Percentiles rank a stretch among this genome's conserved stretches.
These are phyloP conservation scores for Lichenothelia convexa DNA, from an alignment of 495 filamentous ascomycete species.

Conservation along the genomic window DNA sequence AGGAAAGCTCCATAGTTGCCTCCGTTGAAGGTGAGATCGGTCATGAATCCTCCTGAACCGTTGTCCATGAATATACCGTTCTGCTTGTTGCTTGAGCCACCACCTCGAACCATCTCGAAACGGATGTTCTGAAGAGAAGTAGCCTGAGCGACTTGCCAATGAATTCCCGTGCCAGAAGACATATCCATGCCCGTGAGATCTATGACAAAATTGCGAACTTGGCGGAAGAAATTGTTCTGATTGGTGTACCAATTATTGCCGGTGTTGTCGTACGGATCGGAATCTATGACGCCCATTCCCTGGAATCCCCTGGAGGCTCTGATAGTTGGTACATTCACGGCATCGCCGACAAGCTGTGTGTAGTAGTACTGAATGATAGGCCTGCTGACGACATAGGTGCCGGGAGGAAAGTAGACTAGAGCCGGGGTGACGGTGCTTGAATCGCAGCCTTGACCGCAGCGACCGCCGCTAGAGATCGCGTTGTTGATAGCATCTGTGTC, in stretches of 20 bases:
- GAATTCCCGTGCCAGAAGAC: slow-evolving; percentile 48
- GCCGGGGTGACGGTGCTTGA: slow-evolving; percentile 29
- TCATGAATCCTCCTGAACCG: slow-evolving; percentile 40
- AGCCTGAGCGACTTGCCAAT: slow-evolving; percentile 96
- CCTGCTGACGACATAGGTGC: slow-evolving; percentile 39
- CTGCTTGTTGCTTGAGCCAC: slow-evolving; percentile 14
- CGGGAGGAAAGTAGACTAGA: slow-evolving; percentile 38
- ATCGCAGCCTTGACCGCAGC: slow-evolving; percentile 33
- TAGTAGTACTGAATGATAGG: slow-evolving; percentile 47
- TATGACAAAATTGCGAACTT: slow-evolving; percentile 85
- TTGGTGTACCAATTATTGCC: slow-evolving; percentile 68
- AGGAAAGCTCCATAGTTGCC: slow-evolving; percentile 28
- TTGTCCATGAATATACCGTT: slow-evolving; percentile 68
- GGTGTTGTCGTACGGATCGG: slow-evolving; percentile 57
- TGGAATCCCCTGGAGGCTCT: slow-evolving; percentile 54
- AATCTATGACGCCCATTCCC: slow-evolving; percentile 81
- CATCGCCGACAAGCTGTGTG: slow-evolving; percentile 50
- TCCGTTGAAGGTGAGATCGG: slow-evolving; percentile 28
- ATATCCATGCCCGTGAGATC: slow-evolving; percentile 58
- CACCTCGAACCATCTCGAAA: slow-evolving; percentile 28
- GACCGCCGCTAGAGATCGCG: slow-evolving; percentile 27
- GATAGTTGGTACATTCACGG: slow-evolving; percentile 48
- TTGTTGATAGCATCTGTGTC: slow-evolving; percentile 36
- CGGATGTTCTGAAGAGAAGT: slow-evolving; percentile 45
- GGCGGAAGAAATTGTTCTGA: slow-evolving; percentile 98